Conservation (phyloP, 2,329 filamentous ascomycete species). For the Exutisphaerella laricina region DNA sequence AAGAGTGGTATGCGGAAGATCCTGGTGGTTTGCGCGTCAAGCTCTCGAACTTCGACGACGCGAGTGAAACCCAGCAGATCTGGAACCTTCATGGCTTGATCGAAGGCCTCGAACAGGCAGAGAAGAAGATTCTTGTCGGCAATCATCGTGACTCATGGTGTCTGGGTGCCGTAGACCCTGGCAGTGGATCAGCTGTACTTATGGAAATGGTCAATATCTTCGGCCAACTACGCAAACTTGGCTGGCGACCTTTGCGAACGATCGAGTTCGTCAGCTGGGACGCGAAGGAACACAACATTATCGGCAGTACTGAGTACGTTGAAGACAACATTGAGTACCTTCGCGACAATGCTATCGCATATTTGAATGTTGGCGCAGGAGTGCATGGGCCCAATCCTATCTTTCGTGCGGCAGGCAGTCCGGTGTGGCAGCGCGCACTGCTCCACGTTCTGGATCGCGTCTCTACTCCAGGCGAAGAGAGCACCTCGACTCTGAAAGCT, state of each 20-base stretch:
- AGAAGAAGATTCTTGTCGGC: slow-evolving; percentile 82
- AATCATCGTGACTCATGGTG: slow-evolving; percentile 93
- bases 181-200: slow-evolving; percentile 84
- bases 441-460: slow-evolving; percentile 69
- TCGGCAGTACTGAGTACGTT: slow-evolving; percentile 92
- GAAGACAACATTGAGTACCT: slow-evolving; percentile 73
- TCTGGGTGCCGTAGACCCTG: slow-evolving; percentile 78
- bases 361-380: slow-evolving; percentile 84
- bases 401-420: slow-evolving; percentile 75
- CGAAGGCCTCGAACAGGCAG: slow-evolving; percentile 71
- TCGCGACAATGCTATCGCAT: slow-evolving; percentile 70
- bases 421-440: slow-evolving; percentile 68
- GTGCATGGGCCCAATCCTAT: slow-evolving; percentile 59
- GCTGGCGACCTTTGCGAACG: slow-evolving; percentile 88
- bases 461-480: slow-evolving; percentile 64
- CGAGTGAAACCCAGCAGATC: slow-evolving; percentile 73
- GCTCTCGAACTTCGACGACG: slow-evolving; percentile 81
- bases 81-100: slow-evolving; percentile 90
- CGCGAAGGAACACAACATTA: slow-evolving; percentile 83
- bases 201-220: slow-evolving; percentile 83
- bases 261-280: slow-evolving; percentile 99
- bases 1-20: slow-evolving; percentile 60
- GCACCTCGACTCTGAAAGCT: slow-evolving; percentile 56
- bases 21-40: slow-evolving; percentile 59
- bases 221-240: slow-evolving; percentile 66